Evolutionary conservation across 176 grass and related monocot species (phyloP), one percentile per base, ranked within the genome.

Genomic region (Aegilops sharonensis): DNA sequence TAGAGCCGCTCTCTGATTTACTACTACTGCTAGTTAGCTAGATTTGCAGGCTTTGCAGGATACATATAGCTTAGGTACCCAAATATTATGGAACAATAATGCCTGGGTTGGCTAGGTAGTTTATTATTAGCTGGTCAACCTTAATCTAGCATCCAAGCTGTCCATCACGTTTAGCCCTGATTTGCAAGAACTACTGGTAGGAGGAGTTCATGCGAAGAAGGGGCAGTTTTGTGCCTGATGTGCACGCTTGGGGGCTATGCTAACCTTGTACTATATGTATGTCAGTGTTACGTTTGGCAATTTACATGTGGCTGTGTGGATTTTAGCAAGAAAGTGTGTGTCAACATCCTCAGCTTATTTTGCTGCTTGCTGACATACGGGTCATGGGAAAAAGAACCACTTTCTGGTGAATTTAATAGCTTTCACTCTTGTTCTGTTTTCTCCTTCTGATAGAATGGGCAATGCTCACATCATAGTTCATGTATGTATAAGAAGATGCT

Each of bases 151-250:
- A 50, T 81, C 63, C 48, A 85, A 88, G 78, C 24, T 78, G 64
- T 6, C 64, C 43, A 27, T 72, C 70, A 67, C 14, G 70, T 43
- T 88, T 78, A 91, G 86, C 30, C 64, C 71, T 57, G 63, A 71
- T 61, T 42, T 54, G 71, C 89, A 71, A 75, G n/a, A 77, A 43
- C 11, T 47, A 25, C 13, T 31, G 31, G 69, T 54, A 54, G 35
- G 17, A 59, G n/a, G 15, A 18, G 50, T 36, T 54, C 60, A 9
- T 82, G 52, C 57, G 78, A 75, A 82, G 20, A 37, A 56, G 36
- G 78, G 54, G 78, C 86, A 85, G 31, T 88, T 88, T 91, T 91
- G 90, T 78, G 54, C 43, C 1, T 78, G 82, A 79, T 82, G 86
- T 72, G 36, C 72, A 82, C 63, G 40, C 90, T 72, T 91, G 74